These are phyloP conservation scores for Pythium periplocum DNA, from an alignment of 352 stramenopile genomes.

Conservation along the genomic window DNA sequence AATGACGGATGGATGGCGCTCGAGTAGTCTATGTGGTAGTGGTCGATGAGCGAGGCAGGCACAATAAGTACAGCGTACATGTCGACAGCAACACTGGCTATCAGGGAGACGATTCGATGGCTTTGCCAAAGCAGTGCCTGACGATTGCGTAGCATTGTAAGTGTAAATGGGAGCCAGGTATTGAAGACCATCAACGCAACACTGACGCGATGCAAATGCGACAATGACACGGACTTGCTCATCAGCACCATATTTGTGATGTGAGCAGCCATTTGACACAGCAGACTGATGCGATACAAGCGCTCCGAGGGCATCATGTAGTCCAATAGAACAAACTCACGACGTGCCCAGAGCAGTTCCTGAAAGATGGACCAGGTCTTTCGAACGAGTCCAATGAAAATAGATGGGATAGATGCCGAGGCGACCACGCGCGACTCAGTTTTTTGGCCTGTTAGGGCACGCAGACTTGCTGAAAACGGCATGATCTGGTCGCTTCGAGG, in stretches of 20 bases:
- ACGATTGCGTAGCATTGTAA: slow-evolving; percentile 9
- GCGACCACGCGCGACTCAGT: too few species aligned
- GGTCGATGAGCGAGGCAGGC: slow-evolving; percentile 4
- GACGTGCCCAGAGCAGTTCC: slow-evolving; percentile 16
- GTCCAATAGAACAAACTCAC: slow-evolving; percentile 15
- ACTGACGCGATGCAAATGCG: slow-evolving; percentile 10
- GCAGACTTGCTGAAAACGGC: slow-evolving; percentile 16
- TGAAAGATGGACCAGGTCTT: slow-evolving; percentile 14
- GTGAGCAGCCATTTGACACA: slow-evolving; percentile 10
- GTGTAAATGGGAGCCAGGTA: slow-evolving; percentile 9
- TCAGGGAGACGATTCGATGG: slow-evolving; percentile 13
- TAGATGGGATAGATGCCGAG: too few species aligned
- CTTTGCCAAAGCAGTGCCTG: slow-evolving; percentile 19
- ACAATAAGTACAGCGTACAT: slow-evolving; percentile 10
- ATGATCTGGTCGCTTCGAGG: slow-evolving; percentile 16
- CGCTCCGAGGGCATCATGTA: slow-evolving; percentile 9
- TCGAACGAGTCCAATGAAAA: not conserved
- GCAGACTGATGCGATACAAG: slow-evolving; percentile 9
- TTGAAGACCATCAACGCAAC: slow-evolving; percentile 7
- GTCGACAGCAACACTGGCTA: slow-evolving; percentile 12
- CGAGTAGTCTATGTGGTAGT: slow-evolving; percentile 6
- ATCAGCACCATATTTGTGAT: slow-evolving; percentile 3
- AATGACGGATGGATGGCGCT: slow-evolving; percentile 2
- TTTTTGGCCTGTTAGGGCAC: slow-evolving; percentile 3
- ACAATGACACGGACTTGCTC: slow-evolving; percentile 4